Percentiles rank a stretch among this genome's conserved stretches.
phyloP scores from a whole-genome alignment of 805 yeast species.

The Nakazawaea peltata region DNA sequence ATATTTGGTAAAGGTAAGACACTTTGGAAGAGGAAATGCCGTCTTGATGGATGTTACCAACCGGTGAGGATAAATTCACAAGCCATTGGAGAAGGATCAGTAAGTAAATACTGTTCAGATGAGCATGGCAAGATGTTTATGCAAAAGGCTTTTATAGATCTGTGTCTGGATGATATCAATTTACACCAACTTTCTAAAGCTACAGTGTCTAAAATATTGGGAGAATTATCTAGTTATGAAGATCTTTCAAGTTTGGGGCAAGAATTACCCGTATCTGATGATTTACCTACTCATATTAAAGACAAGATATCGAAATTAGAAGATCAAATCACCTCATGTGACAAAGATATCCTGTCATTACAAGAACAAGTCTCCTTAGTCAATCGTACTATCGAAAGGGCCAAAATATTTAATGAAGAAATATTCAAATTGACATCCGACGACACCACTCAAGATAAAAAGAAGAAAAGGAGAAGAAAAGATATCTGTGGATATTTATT shows the following conservation, averaged over 20 bases:
- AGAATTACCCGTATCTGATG: conserved; percentile 30
- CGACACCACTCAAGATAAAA: conserved; percentile 11
- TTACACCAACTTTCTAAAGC: conserved; percentile 7
- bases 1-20: conserved; percentile 41
- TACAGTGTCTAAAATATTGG: conserved; percentile 14
- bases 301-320: not conserved
- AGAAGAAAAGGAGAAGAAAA: conserved; percentile 21
- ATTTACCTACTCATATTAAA: not conserved
- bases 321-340: conserved; percentile 13
- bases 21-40: conserved; percentile 71
- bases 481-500: conserved; percentile 49
- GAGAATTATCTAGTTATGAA: conserved; percentile 11
- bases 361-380: conserved; percentile 12
- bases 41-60: conserved; percentile 45
- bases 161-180: not conserved
- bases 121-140: conserved; percentile 58
- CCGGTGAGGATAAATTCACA: conserved; percentile 32
- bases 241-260: conserved; percentile 24
- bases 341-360: not conserved
- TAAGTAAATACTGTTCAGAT: conserved; percentile 70
- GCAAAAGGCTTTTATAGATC: conserved; percentile 11
- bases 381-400: conserved; percentile 25
- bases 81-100: conserved; percentile 17
- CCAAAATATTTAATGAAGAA: conserved; percentile 14
- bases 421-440: conserved; percentile 9